These are phyloP conservation scores for Calonectria montana DNA, from an alignment of 2,329 filamentous ascomycete genomes.

Conservation along the genomic window DNA sequence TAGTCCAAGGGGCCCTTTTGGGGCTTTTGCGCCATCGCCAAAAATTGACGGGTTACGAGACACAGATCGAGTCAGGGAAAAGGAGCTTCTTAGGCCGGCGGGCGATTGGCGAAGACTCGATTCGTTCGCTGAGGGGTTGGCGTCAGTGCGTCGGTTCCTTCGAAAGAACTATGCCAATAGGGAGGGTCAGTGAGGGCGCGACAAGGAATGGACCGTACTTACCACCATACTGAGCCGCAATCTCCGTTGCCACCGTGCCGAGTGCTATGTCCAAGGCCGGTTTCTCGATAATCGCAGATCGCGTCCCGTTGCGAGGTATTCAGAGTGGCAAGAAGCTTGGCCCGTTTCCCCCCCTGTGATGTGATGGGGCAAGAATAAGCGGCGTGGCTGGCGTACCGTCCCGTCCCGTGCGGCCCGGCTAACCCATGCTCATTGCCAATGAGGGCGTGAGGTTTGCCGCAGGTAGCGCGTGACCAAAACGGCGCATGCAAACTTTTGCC, in stretches of 20 bases:
- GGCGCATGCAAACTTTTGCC: neutral
- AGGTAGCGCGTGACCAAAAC: neutral
- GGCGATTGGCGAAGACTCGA: conserved; percentile 11
- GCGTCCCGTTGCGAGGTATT: too few species aligned
- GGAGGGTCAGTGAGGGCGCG: conserved; percentile 10
- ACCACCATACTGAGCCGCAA: conserved; percentile 22
- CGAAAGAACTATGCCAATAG: conserved; percentile 26
- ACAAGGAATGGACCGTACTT: neutral
- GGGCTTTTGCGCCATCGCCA: neutral
- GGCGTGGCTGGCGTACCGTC: neutral
- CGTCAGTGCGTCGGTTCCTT: conserved; percentile 24
- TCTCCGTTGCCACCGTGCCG: neutral
- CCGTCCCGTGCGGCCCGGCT: neutral
- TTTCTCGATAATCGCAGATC: too few species aligned
- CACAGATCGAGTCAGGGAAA: conserved; percentile 9
- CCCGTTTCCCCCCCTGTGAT: too few species aligned
- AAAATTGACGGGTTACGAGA: neutral
- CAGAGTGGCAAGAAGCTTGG: too few species aligned
- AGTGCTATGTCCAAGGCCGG: too few species aligned
- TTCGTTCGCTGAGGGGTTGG: conserved; percentile 5
- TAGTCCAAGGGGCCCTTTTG: conserved; percentile 29
- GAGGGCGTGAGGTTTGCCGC: neutral
- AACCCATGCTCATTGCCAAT: neutral
- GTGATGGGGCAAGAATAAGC: too few species aligned
- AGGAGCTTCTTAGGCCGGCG: conserved; percentile 11